Base-by-base conservation (phyloP, 257 asterid genomes). In the Scutellaria minor region DNA sequence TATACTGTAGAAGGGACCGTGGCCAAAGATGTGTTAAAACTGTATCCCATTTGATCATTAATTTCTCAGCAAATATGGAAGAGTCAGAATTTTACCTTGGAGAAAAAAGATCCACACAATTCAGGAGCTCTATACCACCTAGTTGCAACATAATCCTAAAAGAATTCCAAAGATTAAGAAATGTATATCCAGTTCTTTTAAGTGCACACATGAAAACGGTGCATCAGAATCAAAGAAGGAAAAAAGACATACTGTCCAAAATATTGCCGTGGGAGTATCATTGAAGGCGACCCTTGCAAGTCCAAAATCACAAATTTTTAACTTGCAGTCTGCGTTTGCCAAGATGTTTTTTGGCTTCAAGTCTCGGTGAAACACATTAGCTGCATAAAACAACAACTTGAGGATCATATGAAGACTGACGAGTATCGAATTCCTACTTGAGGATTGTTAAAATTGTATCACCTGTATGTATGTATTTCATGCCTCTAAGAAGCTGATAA, bases 381-480 rank as follows among this genome's bases (percentile, higher is more conserved):
- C 97, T 91, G 92, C 83, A 71, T 4, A 55, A 72, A 75, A 75
- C 3, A 59, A 67, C 52, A 73, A 45, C 50, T 7, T 7, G 50
- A 45, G 50, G 50, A 45, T 45, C 50, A 45, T 3, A 45, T 45
- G 12, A 45, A 45, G 13, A 31, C 50, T 1, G 12, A 12, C 12
- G 6, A 1, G 15, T n/a, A 54, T 24, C 13, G 14, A 15, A 35
- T 13, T 22, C 24, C 5, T 7, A 37, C 18, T 57, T 48, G 64
- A 61, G 76, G 63, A 71, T 24, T 4, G 31, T 12, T 50, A 56
- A 37, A 56, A 47, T 18, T 41, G 76, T 62, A 68, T 46, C 62
- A 91, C 97, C 97, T 80, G 97, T 91, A 80, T 91, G 97, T 66
- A 91, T 89, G 74, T 89, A 91, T 79, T 91, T 91, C 84, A 91